Evolutionary conservation across 768 basidiomycete species (phyloP).

Genomic region (Chalciporus pseudorubinellus): DNA sequence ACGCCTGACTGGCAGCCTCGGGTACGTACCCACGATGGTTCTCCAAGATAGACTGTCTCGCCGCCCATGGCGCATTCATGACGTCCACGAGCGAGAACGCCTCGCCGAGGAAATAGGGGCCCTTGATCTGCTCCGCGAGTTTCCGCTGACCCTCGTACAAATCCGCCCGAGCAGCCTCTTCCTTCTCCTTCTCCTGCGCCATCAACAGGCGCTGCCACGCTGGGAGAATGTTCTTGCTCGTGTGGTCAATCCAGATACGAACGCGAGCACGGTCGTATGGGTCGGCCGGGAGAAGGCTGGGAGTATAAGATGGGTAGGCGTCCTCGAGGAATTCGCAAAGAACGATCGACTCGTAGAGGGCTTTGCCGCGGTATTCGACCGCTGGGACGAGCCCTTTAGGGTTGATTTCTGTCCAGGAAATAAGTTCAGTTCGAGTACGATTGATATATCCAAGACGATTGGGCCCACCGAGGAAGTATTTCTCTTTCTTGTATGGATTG

Average conservation of each 20-base stretch:
- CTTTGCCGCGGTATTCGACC: conserved; percentile 48
- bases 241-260: conserved; percentile 57
- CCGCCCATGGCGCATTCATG: conserved; percentile 55
- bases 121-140: conserved; percentile 38
- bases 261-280: conserved; percentile 49
- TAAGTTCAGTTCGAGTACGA: no score
- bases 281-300: conserved; percentile 50
- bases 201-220: conserved; percentile 47
- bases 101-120: conserved; percentile 57
- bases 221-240: conserved; percentile 52
- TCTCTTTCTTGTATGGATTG: conserved; percentile 69
- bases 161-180: conserved; percentile 35
- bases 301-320: conserved; percentile 40
- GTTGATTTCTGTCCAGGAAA: conserved; percentile 43
- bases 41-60: conserved; percentile 45
- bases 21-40: conserved; percentile 50
- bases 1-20: conserved; percentile 41
- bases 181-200: conserved; percentile 37
- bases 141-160: conserved; percentile 38
- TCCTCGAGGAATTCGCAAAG: conserved; percentile 70
- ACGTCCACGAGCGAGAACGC: conserved; percentile 54
- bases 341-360: conserved; percentile 63
- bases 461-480: conserved; percentile 48
- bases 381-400: conserved; percentile 70
- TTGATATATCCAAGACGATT: neutral